These are phyloP conservation scores for Podosphaera aphanis DNA, from an alignment of 2,329 filamentous ascomycete genomes.

Conservation along the genomic window DNA sequence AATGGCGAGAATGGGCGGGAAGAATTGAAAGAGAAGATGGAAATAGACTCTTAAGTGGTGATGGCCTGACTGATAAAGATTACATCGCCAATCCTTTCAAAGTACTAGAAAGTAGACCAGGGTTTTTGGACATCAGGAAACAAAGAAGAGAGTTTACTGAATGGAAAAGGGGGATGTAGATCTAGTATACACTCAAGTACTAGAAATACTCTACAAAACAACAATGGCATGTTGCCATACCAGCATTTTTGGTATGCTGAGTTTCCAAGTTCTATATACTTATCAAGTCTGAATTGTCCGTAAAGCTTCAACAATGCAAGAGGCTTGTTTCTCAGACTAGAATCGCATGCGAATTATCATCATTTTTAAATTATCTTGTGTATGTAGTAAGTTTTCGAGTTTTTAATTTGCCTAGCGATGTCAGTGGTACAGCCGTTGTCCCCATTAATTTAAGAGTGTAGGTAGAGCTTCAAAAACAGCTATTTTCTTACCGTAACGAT, in stretches of 20 bases:
- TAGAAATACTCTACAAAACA: background rate
- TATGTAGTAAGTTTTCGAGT: too few species aligned
- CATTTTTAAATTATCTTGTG: too few species aligned
- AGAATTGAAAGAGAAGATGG: slow-evolving; percentile 59
- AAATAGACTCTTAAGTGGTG: slow-evolving; percentile 29
- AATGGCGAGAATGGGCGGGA: slow-evolving; percentile 61
- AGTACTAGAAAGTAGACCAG: slow-evolving; percentile 53
- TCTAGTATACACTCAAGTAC: background rate
- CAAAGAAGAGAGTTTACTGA: slow-evolving; percentile 56
- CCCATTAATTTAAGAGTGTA: too few species aligned
- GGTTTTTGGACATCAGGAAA: slow-evolving; percentile 73
- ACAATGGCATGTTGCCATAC: background rate
- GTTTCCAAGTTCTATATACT: too few species aligned
- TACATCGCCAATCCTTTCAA: slow-evolving; percentile 58
- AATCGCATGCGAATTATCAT: too few species aligned
- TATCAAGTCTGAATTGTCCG: background rate
- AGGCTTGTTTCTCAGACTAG: too few species aligned
- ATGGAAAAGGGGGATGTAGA: slow-evolving; percentile 33
- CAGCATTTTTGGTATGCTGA: background rate
- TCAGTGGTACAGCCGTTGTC: too few species aligned
- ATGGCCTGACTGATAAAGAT: slow-evolving; percentile 44
- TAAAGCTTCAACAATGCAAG: background rate
- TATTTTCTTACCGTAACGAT: background rate
- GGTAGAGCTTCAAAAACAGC: too few species aligned
- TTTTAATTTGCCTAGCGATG: too few species aligned